These are phyloP conservation scores for Posidonia australis DNA, from an alignment of 106 monocot genomes.

Conservation along the genomic window DNA sequence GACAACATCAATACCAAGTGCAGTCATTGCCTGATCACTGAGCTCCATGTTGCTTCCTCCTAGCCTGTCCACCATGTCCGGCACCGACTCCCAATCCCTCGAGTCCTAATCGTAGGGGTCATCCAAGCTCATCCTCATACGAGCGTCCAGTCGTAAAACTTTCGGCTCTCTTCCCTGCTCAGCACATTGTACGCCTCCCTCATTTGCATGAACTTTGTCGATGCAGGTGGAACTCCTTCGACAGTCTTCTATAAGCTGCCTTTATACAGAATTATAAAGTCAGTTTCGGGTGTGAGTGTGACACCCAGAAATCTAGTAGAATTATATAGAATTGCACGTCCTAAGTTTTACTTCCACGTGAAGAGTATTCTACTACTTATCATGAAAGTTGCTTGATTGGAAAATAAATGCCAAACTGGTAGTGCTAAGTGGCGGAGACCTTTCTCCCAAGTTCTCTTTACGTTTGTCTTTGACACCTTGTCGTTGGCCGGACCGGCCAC, in stretches of 20 bases:
- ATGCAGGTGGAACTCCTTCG: conserved; percentile 94
- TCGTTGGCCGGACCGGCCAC: too few relatives aligned
- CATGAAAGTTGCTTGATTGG: not conserved
- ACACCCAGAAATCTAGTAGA: conserved; percentile 55
- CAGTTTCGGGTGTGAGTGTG: conserved; percentile 41
- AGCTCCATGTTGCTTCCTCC: conserved; percentile 80
- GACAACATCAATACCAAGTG: conserved; percentile 55
- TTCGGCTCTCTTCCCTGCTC: conserved; percentile 51
- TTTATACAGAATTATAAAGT: conserved; percentile 90
- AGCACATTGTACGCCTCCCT: conserved; percentile 86
- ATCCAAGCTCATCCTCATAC: conserved; percentile 55
- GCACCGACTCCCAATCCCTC: conserved; percentile 39
- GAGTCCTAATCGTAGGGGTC: conserved; percentile 60
- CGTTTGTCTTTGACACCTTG: too few relatives aligned
- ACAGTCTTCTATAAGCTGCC: conserved; percentile 64
- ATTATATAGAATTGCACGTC: not conserved
- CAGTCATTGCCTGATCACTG: conserved; percentile 63
- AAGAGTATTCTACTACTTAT: too few relatives aligned
- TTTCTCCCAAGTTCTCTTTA: conserved; percentile 13
- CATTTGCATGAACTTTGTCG: conserved; percentile 72
- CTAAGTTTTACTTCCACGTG: not conserved
- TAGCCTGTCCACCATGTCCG: conserved; percentile 80
- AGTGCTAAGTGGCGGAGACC: conserved; percentile 47
- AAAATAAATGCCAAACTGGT: conserved; percentile 35
- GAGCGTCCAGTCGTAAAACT: conserved; percentile 86